Evolutionary conservation across 345 rosid genomes (phyloP), one percentile per base, ranked within the genome.

Genomic region (Psidium friedrichsthalianum): DNA sequence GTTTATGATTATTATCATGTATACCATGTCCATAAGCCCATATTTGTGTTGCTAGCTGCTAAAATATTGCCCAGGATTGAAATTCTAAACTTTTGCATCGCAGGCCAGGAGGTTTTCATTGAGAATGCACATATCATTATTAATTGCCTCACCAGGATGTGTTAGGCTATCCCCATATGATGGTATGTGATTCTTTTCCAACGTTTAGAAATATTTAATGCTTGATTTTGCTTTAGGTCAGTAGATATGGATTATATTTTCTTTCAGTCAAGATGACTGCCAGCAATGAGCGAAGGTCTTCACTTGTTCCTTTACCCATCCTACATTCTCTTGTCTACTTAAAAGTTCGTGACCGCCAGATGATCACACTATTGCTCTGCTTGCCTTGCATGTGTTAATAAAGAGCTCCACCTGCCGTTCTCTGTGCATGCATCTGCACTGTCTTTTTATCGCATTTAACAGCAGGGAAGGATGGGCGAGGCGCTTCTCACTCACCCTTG

Each of bases 71-170:
- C 47, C 18, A 69, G 25, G 13, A 69, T 32, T 18, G 80, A 69
- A 36, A 82, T 58, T 84, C 61, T 84, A 44, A 61, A 78, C 80
- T 69, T 85, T 54, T 88, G 82, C 44, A 57, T 56, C 86, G 88
- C 94, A 97, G 99, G 96, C 84, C 87, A 89, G 89, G 92, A 91
- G 84, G 93, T 91, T 82, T 91, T 92, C 5, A 52, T 83, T 58
- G 98, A 95, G 91, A 91, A 92, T 89, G 93, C 94, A 74, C 92
- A 90, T 49, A 90, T 87, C 57, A 91, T 96, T 84, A 86, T 91
- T 51, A 92, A 92, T 86, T 87, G 96, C 88, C 91, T 95, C 56
- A 59, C 93, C 74, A 90, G 83, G 84, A 93, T 95, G 83, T n/a
- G 84, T 90, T 78, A 51, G 89, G 89, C 9, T 95, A 94, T 87